Conservation (phyloP, 306 rosid species). For the Lathyrus aphaca region DNA sequence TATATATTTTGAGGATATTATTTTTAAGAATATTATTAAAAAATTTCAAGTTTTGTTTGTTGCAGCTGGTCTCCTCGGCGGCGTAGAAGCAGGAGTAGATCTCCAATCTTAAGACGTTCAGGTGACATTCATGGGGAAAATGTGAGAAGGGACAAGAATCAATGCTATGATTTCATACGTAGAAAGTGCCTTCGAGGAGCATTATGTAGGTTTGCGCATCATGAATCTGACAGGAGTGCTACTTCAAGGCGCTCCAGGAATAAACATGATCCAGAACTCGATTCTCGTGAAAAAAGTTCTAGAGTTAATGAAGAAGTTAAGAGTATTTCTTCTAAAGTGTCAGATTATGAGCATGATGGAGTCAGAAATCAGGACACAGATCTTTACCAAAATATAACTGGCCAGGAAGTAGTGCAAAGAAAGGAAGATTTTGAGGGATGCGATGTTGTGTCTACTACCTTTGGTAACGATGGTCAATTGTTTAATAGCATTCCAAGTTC, state of each 20-base stretch:
- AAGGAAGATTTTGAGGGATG: constrained; percentile 44
- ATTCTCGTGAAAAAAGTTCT: constrained; percentile 44
- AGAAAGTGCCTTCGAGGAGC: constrained; percentile 89
- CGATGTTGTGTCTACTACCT: constrained; percentile 37
- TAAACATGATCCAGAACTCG: constrained; percentile 56
- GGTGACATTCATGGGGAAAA: constrained; percentile 59
- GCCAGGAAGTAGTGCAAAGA: constrained; percentile 46
- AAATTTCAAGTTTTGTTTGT: constrained; percentile 42
- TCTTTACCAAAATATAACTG: constrained; percentile 43
- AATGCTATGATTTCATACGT: constrained; percentile 70
- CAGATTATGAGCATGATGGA: constrained; percentile 49
- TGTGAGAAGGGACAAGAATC: constrained; percentile 63
- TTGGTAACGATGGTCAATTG: constrained; percentile 36
- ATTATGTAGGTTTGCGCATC: constrained; percentile 76
- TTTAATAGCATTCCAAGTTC: constrained; percentile 41
- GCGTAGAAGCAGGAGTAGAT: constrained; percentile 85
- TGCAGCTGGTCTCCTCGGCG: constrained; percentile 79
- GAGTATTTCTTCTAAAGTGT: constrained; percentile 41
- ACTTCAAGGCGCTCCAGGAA: constrained; percentile 61
- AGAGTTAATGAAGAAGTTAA: constrained; percentile 45
- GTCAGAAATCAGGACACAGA: constrained; percentile 51
- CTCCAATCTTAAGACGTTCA: constrained; percentile 69
- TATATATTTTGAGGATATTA: background rate
- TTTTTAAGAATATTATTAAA: constrained; percentile 18
- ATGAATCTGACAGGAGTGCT: constrained; percentile 62